Evolutionary conservation across 148 eudicot species (phyloP).

Genomic region (Gaultheria prostrata): DNA sequence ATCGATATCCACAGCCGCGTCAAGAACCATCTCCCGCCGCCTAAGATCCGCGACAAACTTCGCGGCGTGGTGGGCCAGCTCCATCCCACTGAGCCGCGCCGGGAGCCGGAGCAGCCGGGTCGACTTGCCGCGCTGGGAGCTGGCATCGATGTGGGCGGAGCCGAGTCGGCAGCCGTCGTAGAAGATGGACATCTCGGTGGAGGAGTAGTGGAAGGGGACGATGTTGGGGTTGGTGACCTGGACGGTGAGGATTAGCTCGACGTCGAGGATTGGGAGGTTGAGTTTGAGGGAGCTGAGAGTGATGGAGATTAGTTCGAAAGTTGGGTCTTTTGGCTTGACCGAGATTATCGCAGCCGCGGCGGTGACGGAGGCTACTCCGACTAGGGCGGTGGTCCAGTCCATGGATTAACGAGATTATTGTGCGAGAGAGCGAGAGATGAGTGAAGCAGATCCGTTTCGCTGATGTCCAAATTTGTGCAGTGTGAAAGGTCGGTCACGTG

Average conservation of each 20-base stretch:
- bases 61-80: constrained; percentile 61
- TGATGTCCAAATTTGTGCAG: too few species aligned
- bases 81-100: constrained; percentile 67
- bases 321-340: constrained; percentile 60
- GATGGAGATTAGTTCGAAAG: constrained; percentile 66
- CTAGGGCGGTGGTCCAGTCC: constrained; percentile 63
- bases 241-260: constrained; percentile 75
- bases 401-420: constrained; percentile 3
- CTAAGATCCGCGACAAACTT: constrained; percentile 61
- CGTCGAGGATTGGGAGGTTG: constrained; percentile 65
- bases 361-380: constrained; percentile 66
- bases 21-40: constrained; percentile 75
- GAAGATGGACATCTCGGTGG: constrained; percentile 67
- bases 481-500: too few species aligned
- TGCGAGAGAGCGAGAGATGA: too few species aligned
- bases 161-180: constrained; percentile 76
- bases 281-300: constrained; percentile 70
- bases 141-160: constrained; percentile 60
- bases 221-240: constrained; percentile 91
- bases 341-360: constrained; percentile 38
- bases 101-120: constrained; percentile 64
- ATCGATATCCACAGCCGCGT: constrained; percentile 58
- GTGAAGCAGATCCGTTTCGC: too few species aligned
- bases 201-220: constrained; percentile 56
- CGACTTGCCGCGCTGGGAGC: constrained; percentile 63